Percentiles rank a stretch among this genome's conserved stretches.
Evolutionary conservation across 306 rosid species (phyloP).

Genomic region (Quercus glauca): DNA sequence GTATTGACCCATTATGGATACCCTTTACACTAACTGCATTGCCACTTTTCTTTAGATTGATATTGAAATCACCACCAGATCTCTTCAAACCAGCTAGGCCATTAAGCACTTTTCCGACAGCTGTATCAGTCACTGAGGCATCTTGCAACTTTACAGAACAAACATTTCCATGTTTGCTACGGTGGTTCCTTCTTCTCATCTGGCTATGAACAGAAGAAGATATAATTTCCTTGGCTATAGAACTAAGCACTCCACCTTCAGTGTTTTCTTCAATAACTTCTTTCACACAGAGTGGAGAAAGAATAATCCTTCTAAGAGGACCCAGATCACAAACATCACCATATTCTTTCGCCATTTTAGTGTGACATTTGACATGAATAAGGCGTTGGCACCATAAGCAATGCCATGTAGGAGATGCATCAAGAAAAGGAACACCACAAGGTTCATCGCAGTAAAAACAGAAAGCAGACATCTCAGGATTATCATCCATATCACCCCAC

Average conservation of each 20-base stretch:
- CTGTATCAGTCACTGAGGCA: conserved; percentile 35
- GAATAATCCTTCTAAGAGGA: conserved; percentile 48
- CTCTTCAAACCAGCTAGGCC: conserved; percentile 45
- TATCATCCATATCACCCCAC: conserved; percentile 67
- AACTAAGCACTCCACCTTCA: conserved; percentile 31
- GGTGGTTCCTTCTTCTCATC: conserved; percentile 49
- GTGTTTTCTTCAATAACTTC: conserved; percentile 48
- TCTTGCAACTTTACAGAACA: conserved; percentile 24
- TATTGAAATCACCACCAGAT: conserved; percentile 34
- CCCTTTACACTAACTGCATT: conserved; percentile 17
- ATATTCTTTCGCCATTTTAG: conserved; percentile 53
- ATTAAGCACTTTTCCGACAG: conserved; percentile 44
- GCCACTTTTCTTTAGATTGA: conserved; percentile 27
- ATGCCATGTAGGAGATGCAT: conserved; percentile 80
- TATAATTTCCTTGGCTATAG: conserved; percentile 35
- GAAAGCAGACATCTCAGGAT: conserved; percentile 55
- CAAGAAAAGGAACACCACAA: conserved; percentile 75
- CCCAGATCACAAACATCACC: conserved; percentile 76
- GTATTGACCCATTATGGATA: conserved; percentile 20
- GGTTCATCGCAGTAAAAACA: conserved; percentile 70
- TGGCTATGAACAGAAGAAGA: conserved; percentile 49
- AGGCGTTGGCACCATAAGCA: conserved; percentile 81
- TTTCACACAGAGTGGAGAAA: conserved; percentile 64
- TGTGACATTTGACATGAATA: conserved; percentile 75
- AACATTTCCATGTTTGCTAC: conserved; percentile 39